Evolutionary conservation across 441 rosid species (phyloP).

Genomic region (Jatropha multifida): DNA sequence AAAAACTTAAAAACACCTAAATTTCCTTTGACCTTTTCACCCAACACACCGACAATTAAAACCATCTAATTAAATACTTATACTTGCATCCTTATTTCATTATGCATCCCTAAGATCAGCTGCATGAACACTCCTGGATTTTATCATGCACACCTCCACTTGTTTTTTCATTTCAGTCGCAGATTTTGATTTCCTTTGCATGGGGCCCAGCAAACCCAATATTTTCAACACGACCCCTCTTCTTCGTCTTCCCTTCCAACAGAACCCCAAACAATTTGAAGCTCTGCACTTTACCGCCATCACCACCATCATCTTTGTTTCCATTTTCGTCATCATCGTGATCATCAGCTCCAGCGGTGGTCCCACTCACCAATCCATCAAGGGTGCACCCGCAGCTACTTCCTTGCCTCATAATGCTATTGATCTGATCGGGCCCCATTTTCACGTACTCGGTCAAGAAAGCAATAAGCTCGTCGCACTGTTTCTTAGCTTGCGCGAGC

Average conservation of each 20-base stretch:
- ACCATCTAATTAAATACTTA: no score
- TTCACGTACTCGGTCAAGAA: constrained; percentile 59
- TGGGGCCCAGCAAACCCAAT: constrained; percentile 47
- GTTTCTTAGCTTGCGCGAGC: constrained; percentile 79
- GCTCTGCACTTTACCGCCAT: constrained; percentile 12
- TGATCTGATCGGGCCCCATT: constrained; percentile 70
- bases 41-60: neutral
- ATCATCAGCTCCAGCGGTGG: constrained; percentile 1
- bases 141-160: neutral
- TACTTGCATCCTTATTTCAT: neutral
- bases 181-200: constrained; percentile 44
- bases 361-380: constrained; percentile 27
- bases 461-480: constrained; percentile 66
- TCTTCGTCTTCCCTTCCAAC: constrained; percentile 47
- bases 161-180: constrained; percentile 25
- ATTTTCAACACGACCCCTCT: constrained; percentile 60
- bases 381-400: constrained; percentile 26
- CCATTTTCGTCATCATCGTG: neutral
- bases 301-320: neutral
- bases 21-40: constrained; percentile 27
- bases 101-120: neutral
- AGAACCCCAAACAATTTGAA: constrained; percentile 83
- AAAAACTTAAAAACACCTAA: constrained; percentile 21
- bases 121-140: neutral
- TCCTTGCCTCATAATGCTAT: constrained; percentile 55